A percentile compares a stretch with the other conserved stretches of the same genome.
Conservation (phyloP, 2,329 filamentous ascomycete species). For the Colletotrichum sp. region DNA sequence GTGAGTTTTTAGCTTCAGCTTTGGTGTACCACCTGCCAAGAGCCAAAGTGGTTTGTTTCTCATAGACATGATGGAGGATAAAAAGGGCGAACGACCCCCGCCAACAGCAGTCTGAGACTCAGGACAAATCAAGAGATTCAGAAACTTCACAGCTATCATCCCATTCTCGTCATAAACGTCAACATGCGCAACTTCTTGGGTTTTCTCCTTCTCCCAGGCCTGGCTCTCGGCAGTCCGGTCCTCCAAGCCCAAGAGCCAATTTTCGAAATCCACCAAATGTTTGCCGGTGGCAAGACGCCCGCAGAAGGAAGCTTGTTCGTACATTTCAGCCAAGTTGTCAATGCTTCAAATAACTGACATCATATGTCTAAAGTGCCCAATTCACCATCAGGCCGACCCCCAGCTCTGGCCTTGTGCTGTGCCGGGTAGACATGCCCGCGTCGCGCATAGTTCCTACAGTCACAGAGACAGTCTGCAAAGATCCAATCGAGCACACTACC, state of each 20-base stretch:
- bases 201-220: neutral
- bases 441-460: slow-evolving; percentile 9
- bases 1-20: neutral
- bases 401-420: slow-evolving; percentile 11
- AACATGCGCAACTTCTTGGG: neutral
- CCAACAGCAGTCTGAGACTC: neutral
- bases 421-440: slow-evolving; percentile 5
- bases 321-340: accelerated
- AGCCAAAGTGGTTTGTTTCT: neutral
- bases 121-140: neutral
- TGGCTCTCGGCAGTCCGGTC: neutral
- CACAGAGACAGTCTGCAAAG: neutral
- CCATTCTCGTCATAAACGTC: neutral
- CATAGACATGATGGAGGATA: neutral
- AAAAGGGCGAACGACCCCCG: neutral
- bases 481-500: neutral
- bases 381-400: neutral
- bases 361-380: neutral
- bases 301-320: slow-evolving; percentile 5
- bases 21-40: neutral
- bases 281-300: neutral
- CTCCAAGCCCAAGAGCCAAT: neutral
- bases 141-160: neutral
- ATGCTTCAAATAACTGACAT: neutral
- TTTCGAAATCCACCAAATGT: slow-evolving; percentile 6